Conservation (phyloP, 2,329 filamentous ascomycete species). For the Fusarium armeniacum region DNA sequence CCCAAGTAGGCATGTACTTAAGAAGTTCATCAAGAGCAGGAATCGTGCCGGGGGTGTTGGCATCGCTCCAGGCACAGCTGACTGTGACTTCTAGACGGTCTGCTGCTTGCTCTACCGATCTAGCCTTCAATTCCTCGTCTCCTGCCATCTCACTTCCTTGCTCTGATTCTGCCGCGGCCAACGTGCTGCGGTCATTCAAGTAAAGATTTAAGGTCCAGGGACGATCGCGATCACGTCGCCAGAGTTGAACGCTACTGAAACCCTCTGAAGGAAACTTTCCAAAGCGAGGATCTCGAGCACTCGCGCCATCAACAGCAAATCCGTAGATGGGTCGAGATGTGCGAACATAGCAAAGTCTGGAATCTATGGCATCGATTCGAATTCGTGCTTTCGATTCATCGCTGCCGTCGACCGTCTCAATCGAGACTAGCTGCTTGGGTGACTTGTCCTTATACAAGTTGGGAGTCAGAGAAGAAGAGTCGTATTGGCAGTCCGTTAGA, state of each 20-base stretch:
- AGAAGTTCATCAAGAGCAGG: constrained; percentile 86
- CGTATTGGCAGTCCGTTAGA: constrained; percentile 77
- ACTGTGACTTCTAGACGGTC: constrained; percentile 71
- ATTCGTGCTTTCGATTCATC: constrained; percentile 70
- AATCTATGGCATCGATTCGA: constrained; percentile 78
- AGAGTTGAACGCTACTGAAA: constrained; percentile 78
- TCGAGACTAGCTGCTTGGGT: constrained; percentile 72
- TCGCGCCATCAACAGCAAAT: constrained; percentile 74
- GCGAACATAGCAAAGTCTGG: constrained; percentile 80
- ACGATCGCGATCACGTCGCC: constrained; percentile 83
- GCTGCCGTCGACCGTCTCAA: constrained; percentile 57
- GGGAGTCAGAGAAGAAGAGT: constrained; percentile 71
- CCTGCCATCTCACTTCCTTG: neutral
- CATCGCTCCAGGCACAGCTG: constrained; percentile 89
- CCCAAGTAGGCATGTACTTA: constrained; percentile 84
- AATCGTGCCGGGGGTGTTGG: constrained; percentile 77
- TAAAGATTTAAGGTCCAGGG: constrained; percentile 75
- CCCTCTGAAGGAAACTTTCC: constrained; percentile 73
- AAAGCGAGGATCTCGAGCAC: constrained; percentile 73
- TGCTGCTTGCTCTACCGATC: constrained; percentile 15
- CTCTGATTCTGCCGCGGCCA: neutral
- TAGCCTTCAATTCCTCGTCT: constrained; percentile 35
- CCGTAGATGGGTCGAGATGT: constrained; percentile 77
- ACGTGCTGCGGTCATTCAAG: constrained; percentile 36
- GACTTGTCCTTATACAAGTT: constrained; percentile 67